Conservation (phyloP, 441 rosid genomes). For the Brassica balearica region DNA sequence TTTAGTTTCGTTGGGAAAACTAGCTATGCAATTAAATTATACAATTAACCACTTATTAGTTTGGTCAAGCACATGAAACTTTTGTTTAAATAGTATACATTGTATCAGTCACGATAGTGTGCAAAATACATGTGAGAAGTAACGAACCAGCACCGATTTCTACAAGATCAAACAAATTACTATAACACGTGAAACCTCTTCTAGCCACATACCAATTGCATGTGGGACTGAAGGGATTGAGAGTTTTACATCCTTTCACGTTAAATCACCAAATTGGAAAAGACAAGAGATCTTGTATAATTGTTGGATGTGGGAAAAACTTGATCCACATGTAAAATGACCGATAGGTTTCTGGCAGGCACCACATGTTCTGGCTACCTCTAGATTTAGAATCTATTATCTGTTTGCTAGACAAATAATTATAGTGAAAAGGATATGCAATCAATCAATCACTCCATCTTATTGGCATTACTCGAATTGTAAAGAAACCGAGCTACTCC, state of each 20-base stretch:
- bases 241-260: not conserved
- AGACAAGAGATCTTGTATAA: conserved; percentile 37
- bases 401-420: conserved; percentile 14
- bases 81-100: conserved; percentile 9
- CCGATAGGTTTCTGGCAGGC: conserved; percentile 34
- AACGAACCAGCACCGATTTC: conserved; percentile 25
- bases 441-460: conserved; percentile 10
- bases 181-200: conserved; percentile 34
- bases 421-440: conserved; percentile 1
- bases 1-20: not conserved
- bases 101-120: conserved; percentile 28
- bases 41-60: conserved; percentile 25
- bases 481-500: conserved; percentile 5
- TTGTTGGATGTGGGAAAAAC: conserved; percentile 37
- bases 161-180: conserved; percentile 9
- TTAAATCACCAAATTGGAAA: conserved; percentile 23
- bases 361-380: conserved; percentile 39
- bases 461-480: not conserved
- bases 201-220: conserved; percentile 33
- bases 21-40: not conserved
- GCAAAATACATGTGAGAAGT: conserved; percentile 25
- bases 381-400: conserved; percentile 27
- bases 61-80: conserved; percentile 36
- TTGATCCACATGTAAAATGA: conserved; percentile 44
- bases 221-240: conserved; percentile 19